Base-by-base conservation (phyloP, 495 filamentous ascomycete genomes). In the Delitschia confertaspora region DNA sequence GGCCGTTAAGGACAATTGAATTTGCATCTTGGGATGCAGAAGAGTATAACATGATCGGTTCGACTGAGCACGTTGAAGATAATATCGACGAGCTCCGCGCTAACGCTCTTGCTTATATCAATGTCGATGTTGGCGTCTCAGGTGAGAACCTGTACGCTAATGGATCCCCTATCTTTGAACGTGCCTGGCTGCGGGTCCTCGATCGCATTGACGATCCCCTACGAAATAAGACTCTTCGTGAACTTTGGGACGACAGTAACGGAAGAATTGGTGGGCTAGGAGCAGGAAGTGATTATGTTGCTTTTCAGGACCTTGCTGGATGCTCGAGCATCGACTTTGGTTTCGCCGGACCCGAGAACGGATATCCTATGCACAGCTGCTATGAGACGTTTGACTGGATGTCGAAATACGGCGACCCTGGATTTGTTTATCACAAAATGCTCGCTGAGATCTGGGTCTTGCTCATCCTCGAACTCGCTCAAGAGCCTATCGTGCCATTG, bases 21-120 rank as follows among this genome's bases (percentile, higher is more conserved):
- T 98, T 98, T 60, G 83, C 83, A 47, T 93, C 83, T 27, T 98
- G 93, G 91, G 91, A 98, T 59, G 91, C 71, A 21, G 80, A 80
- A 53, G 86, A 88, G 61, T 95, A 94, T 64, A 96, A 96, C 60
- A 61, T 89, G 24, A 87, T 95, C 40, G 91, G 91, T 10, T 91
- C 85, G 7, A 96, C 93, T 16, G 93, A 98, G 59, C 87, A 85
- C 53, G 89, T 96, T 26, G 91, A 98, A 65, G 73, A 72, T 16
- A 63, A 73, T 37, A 57, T 76, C 6, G 72, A 77, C 3, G 55
- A 64, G 11, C 65, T 85, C 5, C 78, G 78, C 5, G 58, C 63
- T 10, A 63, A 82, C 55, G 81, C 69, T 0, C 73, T 85, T 36
- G 88, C 85, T 5, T 98, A 98, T 60, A 67, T 98, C 47, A 98